Conservation (phyloP, 345 rosid species). For the Sonneratia caseolaris region DNA sequence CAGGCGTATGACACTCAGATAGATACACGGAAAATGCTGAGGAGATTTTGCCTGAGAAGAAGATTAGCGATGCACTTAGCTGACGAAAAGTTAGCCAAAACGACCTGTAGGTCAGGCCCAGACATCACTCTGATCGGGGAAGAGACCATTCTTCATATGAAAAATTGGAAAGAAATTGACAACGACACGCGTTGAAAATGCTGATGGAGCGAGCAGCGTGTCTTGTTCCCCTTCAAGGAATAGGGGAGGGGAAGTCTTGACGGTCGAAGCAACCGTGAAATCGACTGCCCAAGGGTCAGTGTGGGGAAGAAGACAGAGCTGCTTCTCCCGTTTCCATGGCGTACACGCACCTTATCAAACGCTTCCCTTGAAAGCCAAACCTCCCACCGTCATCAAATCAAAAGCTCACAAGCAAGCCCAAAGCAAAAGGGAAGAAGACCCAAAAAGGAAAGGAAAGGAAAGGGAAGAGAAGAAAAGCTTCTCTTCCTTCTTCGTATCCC, state of each 20-base stretch:
- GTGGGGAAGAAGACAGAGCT: background rate
- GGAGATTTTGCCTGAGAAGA: too few species aligned
- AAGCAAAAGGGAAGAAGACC: background rate
- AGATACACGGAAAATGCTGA: too few species aligned
- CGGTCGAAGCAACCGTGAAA: background rate
- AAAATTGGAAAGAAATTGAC: too few species aligned
- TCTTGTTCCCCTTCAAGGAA: too few species aligned
- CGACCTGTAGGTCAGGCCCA: too few species aligned
- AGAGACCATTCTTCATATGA: too few species aligned
- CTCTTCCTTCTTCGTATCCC: background rate
- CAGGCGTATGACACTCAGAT: too few species aligned
- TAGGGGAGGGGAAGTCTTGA: background rate
- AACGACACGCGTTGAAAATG: too few species aligned
- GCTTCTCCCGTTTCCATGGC: background rate
- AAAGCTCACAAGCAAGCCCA: conserved; percentile 8
- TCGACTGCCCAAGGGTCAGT: background rate
- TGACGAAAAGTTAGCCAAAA: too few species aligned
- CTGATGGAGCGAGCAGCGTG: too few species aligned
- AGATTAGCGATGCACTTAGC: too few species aligned
- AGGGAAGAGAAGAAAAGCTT: background rate
- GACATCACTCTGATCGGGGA: too few species aligned
- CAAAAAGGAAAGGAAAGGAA: background rate
- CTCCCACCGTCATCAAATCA: background rate
- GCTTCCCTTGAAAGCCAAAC: conserved; percentile 4
- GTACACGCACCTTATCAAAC: background rate